phyloP scores from a whole-genome alignment of 805 yeast species.

The Schizosaccharomyces osmophilus region DNA sequence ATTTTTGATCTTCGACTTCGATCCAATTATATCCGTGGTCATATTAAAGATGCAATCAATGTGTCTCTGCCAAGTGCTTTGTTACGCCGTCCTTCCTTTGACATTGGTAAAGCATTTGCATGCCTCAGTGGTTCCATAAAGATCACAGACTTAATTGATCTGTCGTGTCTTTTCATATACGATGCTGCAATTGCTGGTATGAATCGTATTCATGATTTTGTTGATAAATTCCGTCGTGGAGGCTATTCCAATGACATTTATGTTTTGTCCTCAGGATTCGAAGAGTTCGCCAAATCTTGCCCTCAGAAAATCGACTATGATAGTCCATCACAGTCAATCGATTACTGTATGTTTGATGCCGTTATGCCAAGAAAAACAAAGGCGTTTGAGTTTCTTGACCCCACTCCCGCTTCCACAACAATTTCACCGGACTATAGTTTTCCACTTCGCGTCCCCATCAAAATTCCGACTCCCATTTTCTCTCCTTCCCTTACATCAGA shows the following conservation, averaged over 20 bases:
- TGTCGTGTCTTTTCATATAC: neutral
- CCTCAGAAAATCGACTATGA: neutral
- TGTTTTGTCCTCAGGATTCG: neutral
- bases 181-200: neutral
- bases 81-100: constrained; percentile 45
- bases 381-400: neutral
- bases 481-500: neutral
- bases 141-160: neutral
- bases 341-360: no score
- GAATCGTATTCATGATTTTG: neutral
- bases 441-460: neutral
- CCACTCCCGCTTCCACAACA: neutral
- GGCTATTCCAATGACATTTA: neutral
- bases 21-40: constrained; percentile 39
- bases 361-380: neutral
- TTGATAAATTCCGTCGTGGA: neutral
- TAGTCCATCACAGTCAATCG: no score
- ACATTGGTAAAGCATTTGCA: neutral
- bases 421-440: neutral
- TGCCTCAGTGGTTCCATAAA: neutral
- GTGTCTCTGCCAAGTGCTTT: constrained; percentile 74
- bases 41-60: constrained; percentile 38
- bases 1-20: constrained; percentile 61
- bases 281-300: neutral
- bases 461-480: neutral